These are phyloP conservation scores for Talaromyces borbonicus DNA, from an alignment of 495 filamentous ascomycete species.

Conservation along the genomic window DNA sequence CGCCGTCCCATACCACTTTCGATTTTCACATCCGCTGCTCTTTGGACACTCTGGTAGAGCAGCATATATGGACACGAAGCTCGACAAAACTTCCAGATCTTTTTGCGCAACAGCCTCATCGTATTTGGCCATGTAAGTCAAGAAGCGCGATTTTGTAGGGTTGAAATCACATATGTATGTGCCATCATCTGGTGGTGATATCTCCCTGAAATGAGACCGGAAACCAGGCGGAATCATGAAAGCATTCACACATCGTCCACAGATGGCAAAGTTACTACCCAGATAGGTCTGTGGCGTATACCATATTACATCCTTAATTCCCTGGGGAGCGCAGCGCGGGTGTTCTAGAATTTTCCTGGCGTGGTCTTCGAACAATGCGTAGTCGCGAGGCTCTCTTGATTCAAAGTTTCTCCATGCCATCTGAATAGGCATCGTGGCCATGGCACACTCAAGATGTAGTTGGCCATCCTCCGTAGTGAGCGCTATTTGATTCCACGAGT, in stretches of 20 bases:
- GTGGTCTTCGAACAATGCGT: not conserved
- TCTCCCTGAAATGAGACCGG: not conserved
- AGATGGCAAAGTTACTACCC: not conserved
- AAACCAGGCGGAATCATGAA: not conserved
- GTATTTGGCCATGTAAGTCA: not conserved
- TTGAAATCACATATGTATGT: not conserved
- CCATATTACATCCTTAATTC: not conserved
- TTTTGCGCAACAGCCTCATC: not conserved
- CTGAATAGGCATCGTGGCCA: not conserved
- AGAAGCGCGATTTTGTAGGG: not conserved
- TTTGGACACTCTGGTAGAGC: not conserved
- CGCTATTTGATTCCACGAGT: not conserved
- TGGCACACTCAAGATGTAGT: not conserved
- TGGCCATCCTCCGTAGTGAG: not conserved
- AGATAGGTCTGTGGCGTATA: not conserved
- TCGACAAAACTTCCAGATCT: conserved; percentile 2
- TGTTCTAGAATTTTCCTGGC: not conserved
- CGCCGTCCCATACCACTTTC: not conserved
- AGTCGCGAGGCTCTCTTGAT: not conserved
- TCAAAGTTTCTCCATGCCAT: not conserved
- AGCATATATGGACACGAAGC: not conserved
- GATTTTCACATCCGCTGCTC: not conserved
- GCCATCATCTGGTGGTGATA: not conserved
- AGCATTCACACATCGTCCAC: not conserved
- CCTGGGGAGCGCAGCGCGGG: not conserved